phyloP scores from a whole-genome alignment of 441 rosid species.

The Jatropha multifida region DNA sequence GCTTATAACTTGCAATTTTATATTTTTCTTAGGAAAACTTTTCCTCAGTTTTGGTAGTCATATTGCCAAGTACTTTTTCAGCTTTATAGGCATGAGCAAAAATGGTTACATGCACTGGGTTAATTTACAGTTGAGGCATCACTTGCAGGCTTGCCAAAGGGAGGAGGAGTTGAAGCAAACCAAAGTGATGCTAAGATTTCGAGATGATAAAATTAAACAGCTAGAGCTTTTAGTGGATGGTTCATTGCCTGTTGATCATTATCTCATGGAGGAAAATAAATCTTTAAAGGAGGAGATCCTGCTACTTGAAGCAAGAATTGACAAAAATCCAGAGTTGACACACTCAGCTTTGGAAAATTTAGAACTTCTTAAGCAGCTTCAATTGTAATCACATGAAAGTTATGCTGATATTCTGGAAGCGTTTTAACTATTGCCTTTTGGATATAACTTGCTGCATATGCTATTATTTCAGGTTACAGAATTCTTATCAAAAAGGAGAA shows the following conservation, averaged over 20 bases:
- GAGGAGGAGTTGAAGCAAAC: slow-evolving; percentile 65
- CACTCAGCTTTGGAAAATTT: slow-evolving; percentile 61
- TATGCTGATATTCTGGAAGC: slow-evolving; percentile 21
- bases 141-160: slow-evolving; percentile 54
- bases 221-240: slow-evolving; percentile 51
- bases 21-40: slow-evolving; percentile 10
- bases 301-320: slow-evolving; percentile 56
- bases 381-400: slow-evolving; percentile 43
- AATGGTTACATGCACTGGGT: slow-evolving; percentile 11
- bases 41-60: slow-evolving; percentile 15
- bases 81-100: slow-evolving; percentile 5
- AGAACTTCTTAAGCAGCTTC: slow-evolving; percentile 67
- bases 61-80: slow-evolving; percentile 3
- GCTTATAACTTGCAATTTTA: slow-evolving; percentile 18
- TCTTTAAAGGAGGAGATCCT: slow-evolving; percentile 66
- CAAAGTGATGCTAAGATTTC: slow-evolving; percentile 55
- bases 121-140: slow-evolving; percentile 28
- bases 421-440: slow-evolving; percentile 5
- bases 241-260: slow-evolving; percentile 49
- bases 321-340: slow-evolving; percentile 57
- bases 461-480: slow-evolving; percentile 57
- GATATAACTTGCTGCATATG: slow-evolving; percentile 18
- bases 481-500: slow-evolving; percentile 65
- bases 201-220: slow-evolving; percentile 61
- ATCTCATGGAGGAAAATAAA: slow-evolving; percentile 62